Evolutionary conservation across 2,329 filamentous ascomycete species (phyloP).

Genomic region (Curvularia spicifera): DNA sequence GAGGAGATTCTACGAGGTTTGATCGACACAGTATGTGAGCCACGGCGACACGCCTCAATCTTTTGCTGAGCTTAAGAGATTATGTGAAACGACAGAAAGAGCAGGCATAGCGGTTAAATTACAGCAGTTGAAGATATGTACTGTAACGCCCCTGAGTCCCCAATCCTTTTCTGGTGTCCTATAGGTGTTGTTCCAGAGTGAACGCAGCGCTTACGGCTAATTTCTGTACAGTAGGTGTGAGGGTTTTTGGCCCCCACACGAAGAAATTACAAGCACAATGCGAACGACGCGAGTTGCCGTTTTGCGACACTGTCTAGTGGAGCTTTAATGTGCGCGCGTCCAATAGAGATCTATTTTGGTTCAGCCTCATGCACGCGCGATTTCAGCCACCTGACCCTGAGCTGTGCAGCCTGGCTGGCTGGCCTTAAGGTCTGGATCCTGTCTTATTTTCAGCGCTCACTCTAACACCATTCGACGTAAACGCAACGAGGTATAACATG

Average conservation of each 20-base stretch:
- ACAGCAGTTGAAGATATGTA: background rate
- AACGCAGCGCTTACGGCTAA: background rate
- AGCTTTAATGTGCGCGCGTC: constrained; percentile 3
- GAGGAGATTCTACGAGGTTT: constrained; percentile 47
- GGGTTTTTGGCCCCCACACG: background rate
- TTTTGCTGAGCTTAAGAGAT: background rate
- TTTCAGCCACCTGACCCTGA: constrained; percentile 23
- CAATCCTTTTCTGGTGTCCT: background rate
- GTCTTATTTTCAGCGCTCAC: background rate
- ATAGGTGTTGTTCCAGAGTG: background rate
- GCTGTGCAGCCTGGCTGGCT: constrained; percentile 8
- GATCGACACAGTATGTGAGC: background rate
- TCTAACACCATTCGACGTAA: background rate
- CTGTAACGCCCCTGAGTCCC: background rate
- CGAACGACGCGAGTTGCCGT: constrained; percentile 20
- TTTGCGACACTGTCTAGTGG: constrained; percentile 11
- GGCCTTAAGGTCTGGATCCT: background rate
- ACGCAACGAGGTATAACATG: background rate
- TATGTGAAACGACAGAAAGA: background rate
- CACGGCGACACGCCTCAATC: background rate
- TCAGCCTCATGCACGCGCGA: constrained; percentile 19
- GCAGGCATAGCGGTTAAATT: background rate
- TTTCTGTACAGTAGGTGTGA: background rate
- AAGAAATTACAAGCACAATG: background rate
- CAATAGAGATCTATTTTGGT: constrained; percentile 17